A percentile compares a stretch with the other conserved stretches of the same genome.
phyloP scores from a whole-genome alignment of 495 filamentous ascomycete species.

The Podospora appendiculata region DNA sequence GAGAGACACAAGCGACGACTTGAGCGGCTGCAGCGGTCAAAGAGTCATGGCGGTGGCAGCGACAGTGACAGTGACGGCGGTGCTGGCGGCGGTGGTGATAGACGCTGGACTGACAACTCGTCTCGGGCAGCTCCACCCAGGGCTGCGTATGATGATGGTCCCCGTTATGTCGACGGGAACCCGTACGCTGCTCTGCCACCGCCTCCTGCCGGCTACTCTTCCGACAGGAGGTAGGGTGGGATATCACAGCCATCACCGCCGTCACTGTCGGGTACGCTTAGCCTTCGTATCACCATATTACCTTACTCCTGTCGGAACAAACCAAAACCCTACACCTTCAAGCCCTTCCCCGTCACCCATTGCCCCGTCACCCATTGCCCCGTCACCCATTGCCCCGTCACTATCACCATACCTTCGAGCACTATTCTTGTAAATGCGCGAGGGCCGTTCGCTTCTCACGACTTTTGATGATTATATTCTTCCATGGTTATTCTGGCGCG shows the following conservation, averaged over 20 bases:
- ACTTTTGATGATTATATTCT: too few relatives aligned
- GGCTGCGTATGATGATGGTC: constrained; percentile 29
- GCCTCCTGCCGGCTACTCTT: constrained; percentile 16
- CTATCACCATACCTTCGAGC: not conserved
- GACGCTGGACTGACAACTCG: constrained; percentile 35
- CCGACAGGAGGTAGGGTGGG: constrained; percentile 26
- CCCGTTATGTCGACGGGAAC: constrained; percentile 45
- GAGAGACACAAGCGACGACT: constrained; percentile 32
- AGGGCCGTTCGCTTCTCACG: not conserved
- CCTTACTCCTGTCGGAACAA: not conserved
- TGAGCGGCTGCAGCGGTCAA: constrained; percentile 23
- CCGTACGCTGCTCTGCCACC: constrained; percentile 38
- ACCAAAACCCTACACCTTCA: not conserved
- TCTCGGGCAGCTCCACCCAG: constrained; percentile 26
- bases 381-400: too few relatives aligned
- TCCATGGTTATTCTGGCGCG: too few relatives aligned
- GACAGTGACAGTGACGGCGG: constrained; percentile 9
- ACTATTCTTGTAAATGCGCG: not conserved
- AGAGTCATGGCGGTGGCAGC: constrained; percentile 6
- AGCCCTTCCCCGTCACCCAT: not conserved
- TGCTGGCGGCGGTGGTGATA: constrained; percentile 16
- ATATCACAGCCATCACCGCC: not conserved
- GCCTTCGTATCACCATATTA: not conserved
- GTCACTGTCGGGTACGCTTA: constrained; percentile 2
- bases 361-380: too few relatives aligned